Conservation (phyloP, 352 stramenopile genomes). For the Peronospora farinosa region DNA sequence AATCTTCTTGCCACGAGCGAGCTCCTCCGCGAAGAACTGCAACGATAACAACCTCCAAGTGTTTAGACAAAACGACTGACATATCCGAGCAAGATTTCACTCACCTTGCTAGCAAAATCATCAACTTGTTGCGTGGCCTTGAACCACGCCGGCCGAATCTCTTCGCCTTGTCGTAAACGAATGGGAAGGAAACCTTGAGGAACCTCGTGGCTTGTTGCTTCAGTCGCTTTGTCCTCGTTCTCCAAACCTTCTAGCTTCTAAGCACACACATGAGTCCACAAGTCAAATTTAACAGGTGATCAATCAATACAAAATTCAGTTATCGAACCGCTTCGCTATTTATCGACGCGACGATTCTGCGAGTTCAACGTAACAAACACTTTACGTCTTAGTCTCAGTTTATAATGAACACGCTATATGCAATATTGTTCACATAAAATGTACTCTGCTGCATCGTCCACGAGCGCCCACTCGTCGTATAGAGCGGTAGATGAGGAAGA, state of each 20-base stretch:
- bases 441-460: conserved; percentile 66
- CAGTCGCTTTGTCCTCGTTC: conserved; percentile 3
- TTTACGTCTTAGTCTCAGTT: conserved; percentile 5
- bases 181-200: conserved; percentile 47
- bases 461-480: conserved; percentile 62
- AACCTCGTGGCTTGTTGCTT: conserved; percentile 14
- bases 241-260: conserved; percentile 16
- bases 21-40: conserved; percentile 60
- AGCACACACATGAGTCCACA: background rate
- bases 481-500: conserved; percentile 19
- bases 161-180: conserved; percentile 55
- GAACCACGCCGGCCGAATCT: conserved; percentile 49
- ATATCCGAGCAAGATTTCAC: too few relatives aligned
- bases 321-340: conserved; percentile 12
- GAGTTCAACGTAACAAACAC: conserved; percentile 7
- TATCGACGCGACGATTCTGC: conserved; percentile 41
- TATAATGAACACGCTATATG: conserved; percentile 7
- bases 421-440: conserved; percentile 5
- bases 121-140: conserved; percentile 60
- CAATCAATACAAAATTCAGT: background rate
- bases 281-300: background rate
- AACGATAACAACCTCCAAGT: conserved; percentile 1
- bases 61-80: background rate
- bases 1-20: conserved; percentile 52
- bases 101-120: conserved; percentile 45